Evolutionary conservation across 768 basidiomycete species (phyloP), one percentile per base, ranked within the genome.

Genomic region (Suillus subluteus): DNA sequence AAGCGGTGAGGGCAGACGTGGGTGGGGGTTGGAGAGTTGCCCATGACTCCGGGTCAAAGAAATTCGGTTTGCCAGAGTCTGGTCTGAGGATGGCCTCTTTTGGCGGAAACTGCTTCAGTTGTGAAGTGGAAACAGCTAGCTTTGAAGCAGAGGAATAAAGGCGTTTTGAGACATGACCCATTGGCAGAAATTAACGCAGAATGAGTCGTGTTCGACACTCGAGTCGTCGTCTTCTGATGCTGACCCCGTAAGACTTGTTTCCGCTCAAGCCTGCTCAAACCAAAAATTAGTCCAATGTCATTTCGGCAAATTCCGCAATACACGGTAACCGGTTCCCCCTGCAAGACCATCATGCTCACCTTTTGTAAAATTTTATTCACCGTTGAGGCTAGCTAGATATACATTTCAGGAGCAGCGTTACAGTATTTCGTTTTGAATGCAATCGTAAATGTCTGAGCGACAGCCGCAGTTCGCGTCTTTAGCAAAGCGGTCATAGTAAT

Each of bases 1-100:
- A 91, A 1, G 94, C 91, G 56, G 86, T 80, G 70, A 95, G 83
- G 6, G 92, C 88, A 7, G 91, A 84, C 0, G 86, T 81, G 0
- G 91, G 90, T 2, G 91, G 87, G 0, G 91, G 90, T 73, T 93
- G 92, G 32, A 90, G 76, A 6, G 85, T 74, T 12, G 88, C 88
- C 92, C 91, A 94, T 68, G 82, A 77, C 67, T 90, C 86, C 41
- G 89, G 82, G 67, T 88, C 84, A 78, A 92, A 91, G 12, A 82
- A 73, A 78, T 79, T 63, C 76, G 76, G 35, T 76, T 74, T 69
- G 77, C 75, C 73, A 73, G 72, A 64, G 37, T 79, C 75, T 12
- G 72, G 70, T 40, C 71, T 72, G 67, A 74, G 75, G 67, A 84
- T 71, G 65, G 83, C 81, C 70, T 89, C 85, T 76, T 82, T 81